phyloP scores from a whole-genome alignment of 2,329 filamentous ascomycete species.

The Dothiorella sarmentorum region DNA sequence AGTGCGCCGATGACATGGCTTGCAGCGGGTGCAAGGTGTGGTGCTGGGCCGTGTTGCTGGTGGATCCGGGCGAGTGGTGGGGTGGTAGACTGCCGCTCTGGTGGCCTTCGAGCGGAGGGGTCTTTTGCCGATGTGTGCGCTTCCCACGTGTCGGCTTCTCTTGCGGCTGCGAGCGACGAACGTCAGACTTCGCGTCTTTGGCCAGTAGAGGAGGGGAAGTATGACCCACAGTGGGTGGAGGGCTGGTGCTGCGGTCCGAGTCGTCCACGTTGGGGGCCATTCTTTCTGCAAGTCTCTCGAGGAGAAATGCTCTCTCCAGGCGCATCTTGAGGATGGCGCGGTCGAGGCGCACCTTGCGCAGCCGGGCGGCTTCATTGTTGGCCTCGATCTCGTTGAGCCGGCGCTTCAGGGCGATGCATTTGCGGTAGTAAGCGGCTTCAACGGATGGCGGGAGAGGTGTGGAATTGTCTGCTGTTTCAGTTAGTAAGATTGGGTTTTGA shows the following conservation, averaged over 20 bases:
- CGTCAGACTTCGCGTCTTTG: background rate
- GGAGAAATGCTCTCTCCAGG: conserved; percentile 67
- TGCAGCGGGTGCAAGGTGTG: conserved; percentile 24
- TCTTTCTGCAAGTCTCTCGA: conserved; percentile 47
- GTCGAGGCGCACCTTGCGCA: conserved; percentile 74
- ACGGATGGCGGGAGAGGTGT: conserved; percentile 74
- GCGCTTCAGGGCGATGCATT: conserved; percentile 92
- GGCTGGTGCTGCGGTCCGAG: conserved; percentile 74
- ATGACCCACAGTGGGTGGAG: conserved; percentile 67
- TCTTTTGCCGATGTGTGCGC: conserved; percentile 58
- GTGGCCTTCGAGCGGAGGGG: conserved; percentile 28
- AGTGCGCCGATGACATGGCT: conserved; percentile 32
- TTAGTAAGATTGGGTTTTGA: background rate
- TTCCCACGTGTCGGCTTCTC: conserved; percentile 75
- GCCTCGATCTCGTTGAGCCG: conserved; percentile 89
- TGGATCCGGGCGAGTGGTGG: conserved; percentile 24
- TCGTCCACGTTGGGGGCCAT: conserved; percentile 52
- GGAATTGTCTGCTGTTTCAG: background rate
- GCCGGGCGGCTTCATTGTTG: conserved; percentile 78
- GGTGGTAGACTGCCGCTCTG: conserved; percentile 21
- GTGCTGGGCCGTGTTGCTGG: conserved; percentile 14
- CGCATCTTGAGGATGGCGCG: conserved; percentile 89
- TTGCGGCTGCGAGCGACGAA: conserved; percentile 56
- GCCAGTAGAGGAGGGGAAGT: background rate
- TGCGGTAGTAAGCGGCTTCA: conserved; percentile 91